Evolutionary conservation across 768 basidiomycete species (phyloP), one percentile per base, ranked within the genome.

Genomic region (Lactifluus hygrophoroides): DNA sequence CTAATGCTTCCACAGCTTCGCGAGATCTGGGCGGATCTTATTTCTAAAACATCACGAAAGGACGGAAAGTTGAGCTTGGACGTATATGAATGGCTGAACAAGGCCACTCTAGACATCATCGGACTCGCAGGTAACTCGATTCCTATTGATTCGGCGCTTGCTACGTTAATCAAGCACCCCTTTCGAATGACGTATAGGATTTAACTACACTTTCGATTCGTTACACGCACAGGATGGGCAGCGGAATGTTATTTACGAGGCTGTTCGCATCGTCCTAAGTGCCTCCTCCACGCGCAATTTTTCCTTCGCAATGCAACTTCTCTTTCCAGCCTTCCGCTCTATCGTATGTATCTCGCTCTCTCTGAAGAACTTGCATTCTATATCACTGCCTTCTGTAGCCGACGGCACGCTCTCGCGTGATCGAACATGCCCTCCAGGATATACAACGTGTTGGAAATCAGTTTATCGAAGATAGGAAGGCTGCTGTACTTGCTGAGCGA

Each of bases 401-500:
- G 16, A 70, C 58, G 10, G 34, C 44, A 19, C 55, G 57, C 17
- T 35, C 35, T 10, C 66, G 68, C 17, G 54, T 38, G 32, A 56
- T 69, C 23, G 50, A 53, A 25, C 58, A 54, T 5, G 75, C 79
- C 5, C 69, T 71, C 32, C 63, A 57, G 1, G 78, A 74, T 0
- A 83, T 84, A 73, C 56, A 64, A 14, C 72, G 75, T 10, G 80
- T 86, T 48, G 84, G 81, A 5, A 66, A 65, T 16, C 70, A 80
- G 34, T 70, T 86, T 7, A 59, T 84, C 19, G 57, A 61, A 7
- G 73, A 80, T 7, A 85, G 81, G 64, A 84, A 84, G 66, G 67
- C 62, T 7, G 69, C 68, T 9, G 63, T 72, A 10, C 45, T 64
- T 14, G 55, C 57, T 17, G 63, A 55, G 23, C 25, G 21, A 23